Evolutionary conservation across 202 grass and related monocot genomes (phyloP).

Genomic region (Hordeum pubiflorum): DNA sequence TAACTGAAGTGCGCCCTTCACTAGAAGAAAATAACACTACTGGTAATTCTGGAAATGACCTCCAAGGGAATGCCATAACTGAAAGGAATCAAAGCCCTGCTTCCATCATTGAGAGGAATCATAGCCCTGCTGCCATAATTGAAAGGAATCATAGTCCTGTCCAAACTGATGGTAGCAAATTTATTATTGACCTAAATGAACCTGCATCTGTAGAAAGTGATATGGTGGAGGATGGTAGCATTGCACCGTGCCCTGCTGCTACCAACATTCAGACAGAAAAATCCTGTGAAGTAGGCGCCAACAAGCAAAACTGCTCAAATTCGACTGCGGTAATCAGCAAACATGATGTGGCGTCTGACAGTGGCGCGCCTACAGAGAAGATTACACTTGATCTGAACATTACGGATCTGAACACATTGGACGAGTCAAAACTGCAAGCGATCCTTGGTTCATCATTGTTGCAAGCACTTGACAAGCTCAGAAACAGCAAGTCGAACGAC

Average conservation of each 20-base stretch:
- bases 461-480: constrained; percentile 19
- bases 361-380: not conserved
- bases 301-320: not conserved
- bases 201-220: not conserved
- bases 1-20: constrained; percentile 26
- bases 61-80: not conserved
- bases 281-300: not conserved
- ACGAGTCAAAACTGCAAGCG: constrained; percentile 3
- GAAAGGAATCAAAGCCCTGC: not conserved
- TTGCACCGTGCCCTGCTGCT: not conserved
- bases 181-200: constrained; percentile 36
- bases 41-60: constrained; percentile 12
- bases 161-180: constrained; percentile 9
- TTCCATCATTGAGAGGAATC: not conserved
- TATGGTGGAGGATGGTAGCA: not conserved
- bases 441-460: constrained; percentile 14
- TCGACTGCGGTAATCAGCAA: not conserved
- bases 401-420: constrained; percentile 18
- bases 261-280: constrained; percentile 16
- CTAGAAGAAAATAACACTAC: constrained; percentile 23
- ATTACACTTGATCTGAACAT: constrained; percentile 23
- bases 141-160: constrained; percentile 7
- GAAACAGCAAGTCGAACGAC: not conserved
- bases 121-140: not conserved
- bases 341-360: not conserved